Conservation (phyloP, 2,329 filamentous ascomycete species). For the Zasmidium cellare region DNA sequence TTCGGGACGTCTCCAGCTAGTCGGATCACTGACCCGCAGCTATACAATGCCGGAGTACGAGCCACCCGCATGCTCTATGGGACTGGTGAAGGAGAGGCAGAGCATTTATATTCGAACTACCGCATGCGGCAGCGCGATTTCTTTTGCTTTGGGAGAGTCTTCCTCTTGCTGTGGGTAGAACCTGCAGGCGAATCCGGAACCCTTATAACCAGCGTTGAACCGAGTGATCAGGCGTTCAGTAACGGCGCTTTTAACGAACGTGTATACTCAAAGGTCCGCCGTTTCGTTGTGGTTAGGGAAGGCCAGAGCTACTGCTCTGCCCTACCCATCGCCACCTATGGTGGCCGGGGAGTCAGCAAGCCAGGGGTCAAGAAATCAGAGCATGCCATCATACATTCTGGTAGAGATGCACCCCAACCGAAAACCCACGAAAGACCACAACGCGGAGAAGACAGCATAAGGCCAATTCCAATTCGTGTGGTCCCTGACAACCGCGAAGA, state of each 20-base stretch:
- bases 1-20: constrained; percentile 4
- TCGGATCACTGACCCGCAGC: constrained; percentile 7
- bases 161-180: constrained; percentile 25
- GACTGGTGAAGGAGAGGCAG: not conserved
- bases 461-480: constrained; percentile 19
- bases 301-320: constrained; percentile 17
- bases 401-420: constrained; percentile 1
- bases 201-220: not conserved
- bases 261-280: constrained; percentile 25
- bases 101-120: constrained; percentile 7
- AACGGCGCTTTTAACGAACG: constrained; percentile 11
- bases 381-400: constrained; percentile 30
- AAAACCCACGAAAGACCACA: constrained; percentile 9
- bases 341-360: constrained; percentile 22
- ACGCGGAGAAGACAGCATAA: constrained; percentile 10
- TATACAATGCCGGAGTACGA: not conserved
- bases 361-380: constrained; percentile 20
- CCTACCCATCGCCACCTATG: constrained; percentile 29
- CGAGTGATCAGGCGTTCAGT: constrained; percentile 2
- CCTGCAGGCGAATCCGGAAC: constrained; percentile 16
- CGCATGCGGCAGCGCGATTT: constrained; percentile 7
- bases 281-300: constrained; percentile 29
- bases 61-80: constrained; percentile 3
- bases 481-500: constrained; percentile 6
- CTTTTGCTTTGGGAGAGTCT: constrained; percentile 21